Evolutionary conservation across 768 basidiomycete species (phyloP).

Genomic region (Tulasnella sp.): DNA sequence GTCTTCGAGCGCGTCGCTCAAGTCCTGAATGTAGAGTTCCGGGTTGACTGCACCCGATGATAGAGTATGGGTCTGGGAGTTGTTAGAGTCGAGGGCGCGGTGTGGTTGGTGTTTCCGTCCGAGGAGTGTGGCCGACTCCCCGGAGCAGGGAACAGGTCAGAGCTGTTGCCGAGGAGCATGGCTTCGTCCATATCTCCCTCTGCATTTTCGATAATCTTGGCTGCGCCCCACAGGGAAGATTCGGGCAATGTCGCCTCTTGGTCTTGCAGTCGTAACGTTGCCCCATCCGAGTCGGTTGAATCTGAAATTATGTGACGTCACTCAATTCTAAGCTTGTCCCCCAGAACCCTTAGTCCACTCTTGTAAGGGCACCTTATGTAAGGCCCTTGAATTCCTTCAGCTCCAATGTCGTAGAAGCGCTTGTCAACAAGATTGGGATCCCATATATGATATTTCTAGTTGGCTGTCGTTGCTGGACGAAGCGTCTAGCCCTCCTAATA

Average conservation of each 20-base stretch:
- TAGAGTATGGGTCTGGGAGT: slow-evolving; percentile 78
- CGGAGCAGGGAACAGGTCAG: slow-evolving; percentile 26
- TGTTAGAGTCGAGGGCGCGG: slow-evolving; percentile 92
- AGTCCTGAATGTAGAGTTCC: slow-evolving; percentile 96
- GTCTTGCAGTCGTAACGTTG: slow-evolving; percentile 49
- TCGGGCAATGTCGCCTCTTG: slow-evolving; percentile 85
- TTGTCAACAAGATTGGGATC: slow-evolving; percentile 78
- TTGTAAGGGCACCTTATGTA: slow-evolving; percentile 50
- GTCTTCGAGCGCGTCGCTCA: slow-evolving; percentile 85
- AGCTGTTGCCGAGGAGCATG: background rate
- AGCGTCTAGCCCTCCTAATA: slow-evolving; percentile 91
- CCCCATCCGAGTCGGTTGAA: slow-evolving; percentile 97
- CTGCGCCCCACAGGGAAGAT: slow-evolving; percentile 87
- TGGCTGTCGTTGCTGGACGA: slow-evolving; percentile 89
- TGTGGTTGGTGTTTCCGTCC: slow-evolving; percentile 81
- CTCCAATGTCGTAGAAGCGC: slow-evolving; percentile 59
- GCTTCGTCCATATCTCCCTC: slow-evolving; percentile 45
- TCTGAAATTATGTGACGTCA: slow-evolving; percentile 35
- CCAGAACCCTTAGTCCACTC: background rate
- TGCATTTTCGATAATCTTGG: slow-evolving; percentile 62
- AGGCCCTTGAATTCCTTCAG: slow-evolving; percentile 44
- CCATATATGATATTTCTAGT: slow-evolving; percentile 97
- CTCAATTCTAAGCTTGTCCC: background rate
- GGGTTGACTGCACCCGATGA: slow-evolving; percentile 84
- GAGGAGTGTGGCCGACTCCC: slow-evolving; percentile 61